phyloP scores from a whole-genome alignment of 2,329 filamentous ascomycete species.

The Aspergillaceae sp. region DNA sequence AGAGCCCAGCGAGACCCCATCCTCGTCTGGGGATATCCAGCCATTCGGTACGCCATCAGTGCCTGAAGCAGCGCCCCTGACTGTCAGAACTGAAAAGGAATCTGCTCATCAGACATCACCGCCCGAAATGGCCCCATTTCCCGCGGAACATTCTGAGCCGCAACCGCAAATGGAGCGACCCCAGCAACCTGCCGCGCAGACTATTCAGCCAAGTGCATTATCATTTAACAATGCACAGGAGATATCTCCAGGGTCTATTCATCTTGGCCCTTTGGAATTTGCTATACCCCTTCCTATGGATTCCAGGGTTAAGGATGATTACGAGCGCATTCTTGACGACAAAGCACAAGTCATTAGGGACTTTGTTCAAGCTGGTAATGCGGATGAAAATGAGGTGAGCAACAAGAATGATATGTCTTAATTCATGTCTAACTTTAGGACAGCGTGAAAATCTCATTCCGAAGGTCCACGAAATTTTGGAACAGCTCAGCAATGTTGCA shows the following conservation, averaged over 20 bases:
- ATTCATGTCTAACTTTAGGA: conserved; percentile 8
- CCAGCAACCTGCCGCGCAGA: conserved; percentile 19
- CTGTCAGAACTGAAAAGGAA: conserved; percentile 27
- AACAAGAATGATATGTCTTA: neutral
- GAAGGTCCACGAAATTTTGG: conserved; percentile 27
- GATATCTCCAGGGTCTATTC: conserved; percentile 22
- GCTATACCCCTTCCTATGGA: conserved; percentile 37
- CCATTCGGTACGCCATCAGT: conserved; percentile 19
- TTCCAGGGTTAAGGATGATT: conserved; percentile 36
- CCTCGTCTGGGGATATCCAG: conserved; percentile 35
- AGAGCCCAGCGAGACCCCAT: conserved; percentile 32
- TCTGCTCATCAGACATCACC: conserved; percentile 15
- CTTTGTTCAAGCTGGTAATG: conserved; percentile 16
- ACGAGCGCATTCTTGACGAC: conserved; percentile 25
- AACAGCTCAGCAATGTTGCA: conserved; percentile 34
- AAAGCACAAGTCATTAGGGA: conserved; percentile 22
- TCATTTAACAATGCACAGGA: conserved; percentile 20
- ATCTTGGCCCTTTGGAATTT: conserved; percentile 33
- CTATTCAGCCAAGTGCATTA: conserved; percentile 31
- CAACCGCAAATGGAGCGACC: conserved; percentile 18
- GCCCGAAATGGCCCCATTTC: conserved; percentile 12
- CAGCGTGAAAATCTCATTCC: conserved; percentile 20
- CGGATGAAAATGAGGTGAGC: conserved; percentile 19
- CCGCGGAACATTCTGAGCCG: conserved; percentile 16
- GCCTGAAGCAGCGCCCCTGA: conserved; percentile 28